phyloP scores from a whole-genome alignment of 257 asterid genomes.

The Pogostemon cablin region DNA sequence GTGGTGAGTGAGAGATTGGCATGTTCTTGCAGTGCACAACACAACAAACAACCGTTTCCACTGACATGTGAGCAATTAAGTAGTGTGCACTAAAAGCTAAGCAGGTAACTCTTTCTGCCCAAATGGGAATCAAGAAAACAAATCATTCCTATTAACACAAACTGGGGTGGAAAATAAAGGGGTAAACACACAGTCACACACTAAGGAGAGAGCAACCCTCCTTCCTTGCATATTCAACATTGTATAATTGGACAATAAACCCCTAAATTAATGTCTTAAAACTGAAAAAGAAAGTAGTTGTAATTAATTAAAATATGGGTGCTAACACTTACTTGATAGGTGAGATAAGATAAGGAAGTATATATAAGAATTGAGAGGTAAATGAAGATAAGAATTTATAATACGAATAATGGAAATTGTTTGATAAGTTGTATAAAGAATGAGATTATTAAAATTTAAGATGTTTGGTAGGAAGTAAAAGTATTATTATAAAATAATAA shows the following conservation, averaged over 20 bases:
- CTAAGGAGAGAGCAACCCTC: background rate
- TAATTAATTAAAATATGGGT: background rate
- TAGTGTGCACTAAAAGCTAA: slow-evolving; percentile 41
- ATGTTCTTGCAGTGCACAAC: slow-evolving; percentile 41
- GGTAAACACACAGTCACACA: slow-evolving; percentile 29
- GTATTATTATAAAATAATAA: too few relatives aligned
- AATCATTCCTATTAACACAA: slow-evolving; percentile 23
- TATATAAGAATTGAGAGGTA: too few relatives aligned
- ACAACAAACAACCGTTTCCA: slow-evolving; percentile 56
- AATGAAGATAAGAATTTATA: too few relatives aligned
- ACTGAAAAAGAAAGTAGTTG: slow-evolving; percentile 8
- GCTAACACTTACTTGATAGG: slow-evolving; percentile 1
- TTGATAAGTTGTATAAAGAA: too few relatives aligned
- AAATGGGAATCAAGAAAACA: slow-evolving; percentile 24
- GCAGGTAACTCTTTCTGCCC: slow-evolving; percentile 34
- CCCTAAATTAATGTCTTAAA: too few relatives aligned
- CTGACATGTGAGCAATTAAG: slow-evolving; percentile 59
- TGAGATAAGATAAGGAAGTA: too few relatives aligned
- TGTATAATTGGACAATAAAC: too few relatives aligned
- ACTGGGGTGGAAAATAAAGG: slow-evolving; percentile 4
- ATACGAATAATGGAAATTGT: too few relatives aligned
- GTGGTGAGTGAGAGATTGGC: slow-evolving; percentile 47
- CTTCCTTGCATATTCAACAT: background rate
- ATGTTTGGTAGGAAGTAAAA: too few relatives aligned
- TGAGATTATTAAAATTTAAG: too few relatives aligned